These are phyloP conservation scores for Tetraselmis chui DNA, from an alignment of 139 green algal species.

Conservation along the genomic window DNA sequence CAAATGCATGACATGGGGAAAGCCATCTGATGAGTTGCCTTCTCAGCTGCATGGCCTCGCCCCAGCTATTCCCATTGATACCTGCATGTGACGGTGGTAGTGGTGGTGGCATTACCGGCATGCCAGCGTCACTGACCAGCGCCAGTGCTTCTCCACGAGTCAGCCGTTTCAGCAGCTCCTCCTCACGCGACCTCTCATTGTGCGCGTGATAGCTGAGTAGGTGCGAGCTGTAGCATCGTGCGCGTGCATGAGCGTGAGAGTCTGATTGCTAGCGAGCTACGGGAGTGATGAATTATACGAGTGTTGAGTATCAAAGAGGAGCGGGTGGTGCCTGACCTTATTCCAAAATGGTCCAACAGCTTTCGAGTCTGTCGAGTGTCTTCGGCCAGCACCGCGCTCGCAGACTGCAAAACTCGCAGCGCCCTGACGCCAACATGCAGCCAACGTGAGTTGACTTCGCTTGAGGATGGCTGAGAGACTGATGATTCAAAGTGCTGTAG, in stretches of 20 bases:
- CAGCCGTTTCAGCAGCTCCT: constrained; percentile 47
- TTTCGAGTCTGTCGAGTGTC: constrained; percentile 77
- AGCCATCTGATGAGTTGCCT: too few species aligned
- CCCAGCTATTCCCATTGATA: too few species aligned
- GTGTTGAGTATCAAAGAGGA: too few species aligned
- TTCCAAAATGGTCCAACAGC: constrained; percentile 59
- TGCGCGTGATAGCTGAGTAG: constrained; percentile 69
- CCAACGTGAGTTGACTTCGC: neutral
- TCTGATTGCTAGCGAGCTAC: constrained; percentile 11
- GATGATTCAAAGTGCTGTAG: constrained; percentile 3
- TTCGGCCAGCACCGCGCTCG: constrained; percentile 68
- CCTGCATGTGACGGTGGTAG: too few species aligned
- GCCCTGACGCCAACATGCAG: too few species aligned
- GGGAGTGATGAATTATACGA: too few species aligned
- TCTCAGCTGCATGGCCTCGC: too few species aligned
- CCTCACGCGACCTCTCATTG: constrained; percentile 64
- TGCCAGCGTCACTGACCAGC: constrained; percentile 77
- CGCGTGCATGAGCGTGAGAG: neutral
- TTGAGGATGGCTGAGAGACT: neutral
- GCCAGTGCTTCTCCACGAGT: constrained; percentile 56
- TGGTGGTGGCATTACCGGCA: too few species aligned
- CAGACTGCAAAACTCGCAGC: constrained; percentile 51
- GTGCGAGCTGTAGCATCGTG: constrained; percentile 3
- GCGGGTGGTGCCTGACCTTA: too few species aligned
- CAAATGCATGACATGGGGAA: too few species aligned